These are phyloP conservation scores for Kwoniella shandongensis DNA, from an alignment of 768 basidiomycete species.

Conservation along the genomic window DNA sequence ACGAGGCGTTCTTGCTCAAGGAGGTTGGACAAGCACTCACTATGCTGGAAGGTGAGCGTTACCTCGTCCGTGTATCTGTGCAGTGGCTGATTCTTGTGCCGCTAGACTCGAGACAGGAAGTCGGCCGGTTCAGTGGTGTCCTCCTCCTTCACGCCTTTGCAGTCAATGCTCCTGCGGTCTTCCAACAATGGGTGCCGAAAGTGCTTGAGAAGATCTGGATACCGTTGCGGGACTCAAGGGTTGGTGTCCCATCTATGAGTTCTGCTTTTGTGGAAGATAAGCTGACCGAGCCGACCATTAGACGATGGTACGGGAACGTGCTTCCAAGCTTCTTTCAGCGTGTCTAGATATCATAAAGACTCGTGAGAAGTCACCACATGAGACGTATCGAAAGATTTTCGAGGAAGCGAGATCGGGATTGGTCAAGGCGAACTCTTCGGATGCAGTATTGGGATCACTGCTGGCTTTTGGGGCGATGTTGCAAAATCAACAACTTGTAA, in stretches of 20 bases:
- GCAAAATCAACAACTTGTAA: conserved; percentile 88
- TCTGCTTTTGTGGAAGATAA: not conserved
- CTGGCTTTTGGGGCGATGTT: conserved; percentile 88
- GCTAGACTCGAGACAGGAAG: conserved; percentile 71
- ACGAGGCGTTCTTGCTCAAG: conserved; percentile 83
- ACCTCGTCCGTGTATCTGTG: not conserved
- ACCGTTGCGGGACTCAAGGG: conserved; percentile 80
- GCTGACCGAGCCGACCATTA: conserved; percentile 13
- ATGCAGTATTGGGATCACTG: conserved; percentile 87
- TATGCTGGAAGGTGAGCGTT: conserved; percentile 58
- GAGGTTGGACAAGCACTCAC: conserved; percentile 83
- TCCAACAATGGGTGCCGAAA: conserved; percentile 79
- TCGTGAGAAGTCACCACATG: conserved; percentile 65
- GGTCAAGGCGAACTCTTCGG: conserved; percentile 73
- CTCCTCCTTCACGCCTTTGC: conserved; percentile 92
- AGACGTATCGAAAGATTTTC: conserved; percentile 75
- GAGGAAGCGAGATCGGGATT: conserved; percentile 77
- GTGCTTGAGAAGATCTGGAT: conserved; percentile 92
- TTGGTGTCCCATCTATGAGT: conserved; percentile 51
- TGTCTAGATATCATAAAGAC: conserved; percentile 80
- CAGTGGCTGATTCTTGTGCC: not conserved
- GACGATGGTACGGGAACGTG: conserved; percentile 84
- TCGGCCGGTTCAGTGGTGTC: conserved; percentile 87
- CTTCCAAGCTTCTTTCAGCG: conserved; percentile 87
- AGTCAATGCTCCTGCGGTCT: conserved; percentile 78